Conservation (phyloP, 345 rosid genomes). For the Eucalyptus microcorys region DNA sequence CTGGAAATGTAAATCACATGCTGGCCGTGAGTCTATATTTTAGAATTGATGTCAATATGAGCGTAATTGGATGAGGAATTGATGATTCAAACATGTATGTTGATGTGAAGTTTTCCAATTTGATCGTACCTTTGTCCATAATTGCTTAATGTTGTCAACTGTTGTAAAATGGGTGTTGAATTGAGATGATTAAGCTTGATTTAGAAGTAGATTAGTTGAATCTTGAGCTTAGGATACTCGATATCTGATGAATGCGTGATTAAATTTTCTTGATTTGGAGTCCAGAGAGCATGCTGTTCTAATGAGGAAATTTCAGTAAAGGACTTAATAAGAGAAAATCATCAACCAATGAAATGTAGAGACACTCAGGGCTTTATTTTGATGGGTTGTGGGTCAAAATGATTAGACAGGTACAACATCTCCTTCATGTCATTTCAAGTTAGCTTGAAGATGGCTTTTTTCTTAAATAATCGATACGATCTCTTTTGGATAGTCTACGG, state of each 20-base stretch:
- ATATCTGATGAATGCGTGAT: background rate
- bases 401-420: background rate
- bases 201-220: background rate
- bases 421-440: background rate
- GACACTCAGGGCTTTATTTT: background rate
- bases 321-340: background rate
- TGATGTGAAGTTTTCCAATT: background rate
- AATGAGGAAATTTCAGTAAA: background rate
- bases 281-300: background rate
- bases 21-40: background rate
- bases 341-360: background rate
- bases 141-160: background rate
- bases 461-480: background rate
- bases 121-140: background rate
- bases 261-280: background rate
- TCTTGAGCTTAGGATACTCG: background rate
- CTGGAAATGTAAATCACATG: background rate
- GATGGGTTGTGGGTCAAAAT: background rate
- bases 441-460: background rate
- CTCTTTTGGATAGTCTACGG: background rate
- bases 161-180: background rate
- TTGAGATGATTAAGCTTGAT: background rate
- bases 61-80: background rate
- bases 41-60: background rate
- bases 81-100: background rate